Percentiles rank a stretch among this genome's conserved stretches.
phyloP scores from a whole-genome alignment of 768 basidiomycete species.

The Pisolithus orientalis region DNA sequence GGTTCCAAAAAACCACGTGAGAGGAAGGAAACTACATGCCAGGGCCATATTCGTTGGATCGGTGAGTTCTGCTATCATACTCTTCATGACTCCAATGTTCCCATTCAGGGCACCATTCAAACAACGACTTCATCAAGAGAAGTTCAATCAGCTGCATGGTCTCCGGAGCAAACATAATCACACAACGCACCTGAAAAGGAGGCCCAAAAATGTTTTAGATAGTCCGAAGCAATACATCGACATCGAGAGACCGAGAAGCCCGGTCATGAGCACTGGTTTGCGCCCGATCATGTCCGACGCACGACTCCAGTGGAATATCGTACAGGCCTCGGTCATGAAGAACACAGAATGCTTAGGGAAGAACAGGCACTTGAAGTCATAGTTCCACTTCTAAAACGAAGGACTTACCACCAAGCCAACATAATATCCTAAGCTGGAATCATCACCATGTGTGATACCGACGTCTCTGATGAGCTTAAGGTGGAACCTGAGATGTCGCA shows the following conservation, averaged over 20 bases:
- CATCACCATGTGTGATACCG: slow-evolving; percentile 63
- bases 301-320: slow-evolving; percentile 68
- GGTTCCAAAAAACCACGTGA: slow-evolving; percentile 39
- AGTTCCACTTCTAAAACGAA: background rate
- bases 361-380: slow-evolving; percentile 14
- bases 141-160: slow-evolving; percentile 4
- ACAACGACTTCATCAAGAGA: slow-evolving; percentile 41
- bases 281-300: slow-evolving; percentile 61
- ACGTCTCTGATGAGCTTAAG: slow-evolving; percentile 56
- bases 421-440: slow-evolving; percentile 68
- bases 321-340: slow-evolving; percentile 61
- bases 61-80: slow-evolving; percentile 68
- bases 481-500: background rate
- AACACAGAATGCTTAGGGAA: slow-evolving; percentile 53
- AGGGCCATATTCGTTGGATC: slow-evolving; percentile 62
- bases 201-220: slow-evolving; percentile 54
- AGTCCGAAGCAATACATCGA: slow-evolving; percentile 19
- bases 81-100: slow-evolving; percentile 67
- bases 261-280: slow-evolving; percentile 23
- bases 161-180: background rate
- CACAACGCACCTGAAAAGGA: slow-evolving; percentile 29
- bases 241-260: slow-evolving; percentile 2
- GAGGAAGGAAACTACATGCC: slow-evolving; percentile 64
- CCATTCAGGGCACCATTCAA: slow-evolving; percentile 69
- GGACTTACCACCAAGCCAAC: slow-evolving; percentile 59